phyloP scores from a whole-genome alignment of 2,329 filamentous ascomycete genomes.

The Pyrenophora seminiperda region DNA sequence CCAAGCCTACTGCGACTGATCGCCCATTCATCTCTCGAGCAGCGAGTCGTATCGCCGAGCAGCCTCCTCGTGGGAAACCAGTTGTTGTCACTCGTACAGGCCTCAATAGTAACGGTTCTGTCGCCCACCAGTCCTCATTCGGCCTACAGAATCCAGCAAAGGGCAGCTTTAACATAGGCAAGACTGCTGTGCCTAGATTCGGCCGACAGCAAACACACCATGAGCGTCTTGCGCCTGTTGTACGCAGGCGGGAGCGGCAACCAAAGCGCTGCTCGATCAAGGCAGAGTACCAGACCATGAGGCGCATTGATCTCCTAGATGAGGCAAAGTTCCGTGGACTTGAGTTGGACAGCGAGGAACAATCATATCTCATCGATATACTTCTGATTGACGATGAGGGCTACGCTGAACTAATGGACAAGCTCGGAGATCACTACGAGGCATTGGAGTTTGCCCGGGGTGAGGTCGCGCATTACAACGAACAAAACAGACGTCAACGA shows the following conservation, averaged over 20 bases:
- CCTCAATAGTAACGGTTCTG: too few species aligned
- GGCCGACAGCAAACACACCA: not conserved
- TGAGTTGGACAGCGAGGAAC: not conserved
- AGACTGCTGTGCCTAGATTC: not conserved
- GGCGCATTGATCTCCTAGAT: not conserved
- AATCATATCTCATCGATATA: not conserved
- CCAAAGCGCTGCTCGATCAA: not conserved
- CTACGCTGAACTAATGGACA: not conserved
- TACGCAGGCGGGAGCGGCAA: not conserved
- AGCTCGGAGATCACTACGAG: not conserved
- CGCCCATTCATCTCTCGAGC: too few species aligned
- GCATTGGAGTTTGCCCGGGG: slow-evolving; percentile 2
- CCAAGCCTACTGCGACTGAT: too few species aligned
- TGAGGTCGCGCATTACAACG: not conserved
- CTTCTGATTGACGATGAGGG: not conserved
- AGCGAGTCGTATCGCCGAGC: too few species aligned
- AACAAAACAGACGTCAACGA: not conserved
- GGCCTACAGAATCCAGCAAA: too few species aligned
- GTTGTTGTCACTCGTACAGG: too few species aligned
- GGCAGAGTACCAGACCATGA: not conserved
- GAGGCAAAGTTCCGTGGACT: not conserved
- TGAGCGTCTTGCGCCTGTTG: not conserved
- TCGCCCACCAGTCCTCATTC: too few species aligned
- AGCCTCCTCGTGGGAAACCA: too few species aligned
- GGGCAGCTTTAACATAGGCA: too few species aligned